These are phyloP conservation scores for Sutorius australiensis DNA, from an alignment of 768 basidiomycete genomes.

Conservation along the genomic window DNA sequence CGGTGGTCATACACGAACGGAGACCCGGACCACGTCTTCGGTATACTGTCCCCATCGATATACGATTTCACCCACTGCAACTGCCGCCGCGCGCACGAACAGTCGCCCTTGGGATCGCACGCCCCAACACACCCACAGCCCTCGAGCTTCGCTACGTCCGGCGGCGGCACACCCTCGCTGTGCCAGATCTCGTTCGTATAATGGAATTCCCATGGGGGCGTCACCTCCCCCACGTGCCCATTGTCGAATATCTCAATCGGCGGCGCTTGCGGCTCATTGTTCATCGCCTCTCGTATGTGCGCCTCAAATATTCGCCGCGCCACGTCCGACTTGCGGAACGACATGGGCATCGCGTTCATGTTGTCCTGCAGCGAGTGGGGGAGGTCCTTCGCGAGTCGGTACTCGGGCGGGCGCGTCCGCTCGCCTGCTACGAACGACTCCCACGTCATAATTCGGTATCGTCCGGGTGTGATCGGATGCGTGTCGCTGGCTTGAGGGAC, in stretches of 20 bases:
- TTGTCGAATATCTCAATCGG: slow-evolving; percentile 62
- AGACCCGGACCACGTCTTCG: slow-evolving; percentile 34
- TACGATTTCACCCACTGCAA: slow-evolving; percentile 28
- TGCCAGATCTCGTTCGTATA: slow-evolving; percentile 85
- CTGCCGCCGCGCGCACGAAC: slow-evolving; percentile 66
- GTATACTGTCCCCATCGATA: slow-evolving; percentile 17
- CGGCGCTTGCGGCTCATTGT: slow-evolving; percentile 68
- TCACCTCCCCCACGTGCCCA: slow-evolving; percentile 59
- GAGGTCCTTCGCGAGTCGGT: slow-evolving; percentile 45
- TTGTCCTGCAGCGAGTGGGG: slow-evolving; percentile 62
- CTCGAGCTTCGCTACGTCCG: slow-evolving; percentile 51
- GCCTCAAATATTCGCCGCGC: slow-evolving; percentile 59
- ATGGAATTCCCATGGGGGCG: slow-evolving; percentile 82
- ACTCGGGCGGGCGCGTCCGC: slow-evolving; percentile 19
- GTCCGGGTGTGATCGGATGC: not conserved
- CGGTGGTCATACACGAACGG: slow-evolving; percentile 71
- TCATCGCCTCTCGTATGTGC: slow-evolving; percentile 58
- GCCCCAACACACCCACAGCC: slow-evolving; percentile 74
- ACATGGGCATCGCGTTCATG: slow-evolving; percentile 49
- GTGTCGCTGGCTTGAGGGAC: not conserved
- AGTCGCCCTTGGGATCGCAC: slow-evolving; percentile 71
- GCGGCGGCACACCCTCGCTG: slow-evolving; percentile 61
- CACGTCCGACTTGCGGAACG: slow-evolving; percentile 39
- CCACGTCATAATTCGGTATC: slow-evolving; percentile 23
- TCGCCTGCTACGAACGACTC: slow-evolving; percentile 15